Conservation (phyloP, 2,329 filamentous ascomycete genomes). For the Fusarium aywerte region DNA sequence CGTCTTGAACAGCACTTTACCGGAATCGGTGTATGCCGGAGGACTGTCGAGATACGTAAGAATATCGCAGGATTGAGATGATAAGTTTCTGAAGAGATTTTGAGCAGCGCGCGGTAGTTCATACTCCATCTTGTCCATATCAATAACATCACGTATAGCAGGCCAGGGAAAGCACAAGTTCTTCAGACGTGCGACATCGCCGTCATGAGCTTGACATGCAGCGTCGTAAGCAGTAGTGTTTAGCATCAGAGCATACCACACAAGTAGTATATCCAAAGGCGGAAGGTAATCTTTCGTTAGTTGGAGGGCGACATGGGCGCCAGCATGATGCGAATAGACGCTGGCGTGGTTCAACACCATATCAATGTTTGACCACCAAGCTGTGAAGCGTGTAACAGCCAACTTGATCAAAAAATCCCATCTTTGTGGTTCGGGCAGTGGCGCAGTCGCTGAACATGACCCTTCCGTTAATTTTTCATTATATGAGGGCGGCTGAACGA, state of each 20-base stretch:
- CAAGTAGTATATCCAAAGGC: constrained; percentile 23
- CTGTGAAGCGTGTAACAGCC: constrained; percentile 20
- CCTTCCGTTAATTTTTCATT: not conserved
- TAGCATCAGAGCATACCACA: constrained; percentile 30
- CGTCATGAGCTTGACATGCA: constrained; percentile 9
- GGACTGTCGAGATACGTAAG: constrained; percentile 25
- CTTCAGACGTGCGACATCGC: not conserved
- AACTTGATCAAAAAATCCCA: constrained; percentile 30
- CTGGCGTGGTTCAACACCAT: constrained; percentile 16
- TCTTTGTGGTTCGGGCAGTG: constrained; percentile 16
- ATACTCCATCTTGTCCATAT: constrained; percentile 21
- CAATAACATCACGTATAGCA: constrained; percentile 26
- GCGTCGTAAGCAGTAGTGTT: constrained; percentile 3
- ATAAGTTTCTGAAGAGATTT: constrained; percentile 25
- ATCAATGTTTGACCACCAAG: constrained; percentile 30
- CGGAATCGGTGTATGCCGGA: constrained; percentile 13
- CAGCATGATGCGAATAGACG: constrained; percentile 23
- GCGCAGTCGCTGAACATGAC: not conserved
- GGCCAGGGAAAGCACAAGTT: constrained; percentile 34
- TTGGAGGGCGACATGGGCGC: constrained; percentile 19
- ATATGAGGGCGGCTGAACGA: constrained; percentile 15
- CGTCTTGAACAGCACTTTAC: not conserved
- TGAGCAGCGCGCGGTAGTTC: constrained; percentile 14
- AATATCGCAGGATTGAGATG: constrained; percentile 21
- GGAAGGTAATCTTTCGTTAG: constrained; percentile 25